Conservation (phyloP, 768 basidiomycete genomes). For the Infundibulicybe gibba region DNA sequence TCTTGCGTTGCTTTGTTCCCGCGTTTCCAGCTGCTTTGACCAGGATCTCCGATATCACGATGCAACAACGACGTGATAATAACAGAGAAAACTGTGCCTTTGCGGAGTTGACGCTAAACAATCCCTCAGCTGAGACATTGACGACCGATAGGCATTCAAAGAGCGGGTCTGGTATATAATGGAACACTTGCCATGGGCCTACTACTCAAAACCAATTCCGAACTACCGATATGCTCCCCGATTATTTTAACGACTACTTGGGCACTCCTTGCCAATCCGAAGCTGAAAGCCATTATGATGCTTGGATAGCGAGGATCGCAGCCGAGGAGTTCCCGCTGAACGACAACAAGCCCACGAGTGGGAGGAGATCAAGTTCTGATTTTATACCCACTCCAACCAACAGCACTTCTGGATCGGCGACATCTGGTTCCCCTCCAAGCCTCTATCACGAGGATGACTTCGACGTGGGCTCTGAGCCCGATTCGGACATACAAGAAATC, state of each 20-base stretch:
- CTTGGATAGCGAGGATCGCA: constrained; percentile 2
- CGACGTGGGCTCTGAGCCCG: constrained; percentile 6
- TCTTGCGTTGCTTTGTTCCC: not conserved
- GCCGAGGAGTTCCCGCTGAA: constrained; percentile 7
- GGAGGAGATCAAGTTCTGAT: not conserved
- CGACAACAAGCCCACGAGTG: constrained; percentile 3
- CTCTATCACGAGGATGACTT: not conserved
- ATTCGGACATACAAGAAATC: constrained; percentile 3
- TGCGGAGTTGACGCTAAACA: constrained; percentile 7
- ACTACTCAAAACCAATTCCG: not conserved
- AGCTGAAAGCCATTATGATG: constrained; percentile 15
- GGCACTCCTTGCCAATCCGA: constrained; percentile 13
- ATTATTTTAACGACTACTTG: constrained; percentile 6
- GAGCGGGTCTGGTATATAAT: constrained; percentile 10
- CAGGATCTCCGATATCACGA: constrained; percentile 8
- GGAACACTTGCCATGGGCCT: constrained; percentile 4
- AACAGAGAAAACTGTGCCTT: constrained; percentile 9
- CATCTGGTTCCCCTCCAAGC: constrained; percentile 1
- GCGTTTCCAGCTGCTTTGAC: constrained; percentile 6
- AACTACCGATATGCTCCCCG: constrained; percentile 6
- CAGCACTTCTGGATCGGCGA: constrained; percentile 7
- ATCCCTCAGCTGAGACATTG: constrained; percentile 1
- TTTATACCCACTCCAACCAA: constrained; percentile 5
- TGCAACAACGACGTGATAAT: constrained; percentile 18
- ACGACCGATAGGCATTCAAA: constrained; percentile 5